These are phyloP conservation scores for Nakazawaea anatomiae DNA, from an alignment of 805 yeast species.

Conservation along the genomic window DNA sequence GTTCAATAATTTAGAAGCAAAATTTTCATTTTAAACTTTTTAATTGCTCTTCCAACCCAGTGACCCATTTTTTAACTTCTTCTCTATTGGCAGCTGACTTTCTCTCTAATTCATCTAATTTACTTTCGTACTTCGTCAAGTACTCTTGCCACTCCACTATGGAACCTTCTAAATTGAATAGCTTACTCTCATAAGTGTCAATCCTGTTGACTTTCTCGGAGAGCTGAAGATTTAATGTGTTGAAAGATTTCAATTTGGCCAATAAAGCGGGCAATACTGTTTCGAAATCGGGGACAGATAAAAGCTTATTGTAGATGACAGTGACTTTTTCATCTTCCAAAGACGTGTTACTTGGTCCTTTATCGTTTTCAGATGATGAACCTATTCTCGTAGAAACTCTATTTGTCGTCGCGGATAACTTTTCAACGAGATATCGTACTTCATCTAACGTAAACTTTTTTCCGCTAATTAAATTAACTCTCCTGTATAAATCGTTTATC, in stretches of 20 bases:
- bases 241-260: slow-evolving; percentile 16
- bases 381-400: slow-evolving; percentile 3
- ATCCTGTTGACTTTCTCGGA: slow-evolving; percentile 10
- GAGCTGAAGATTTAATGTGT: slow-evolving; percentile 11
- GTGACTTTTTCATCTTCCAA: slow-evolving; percentile 15
- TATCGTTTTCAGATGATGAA: slow-evolving; percentile 6
- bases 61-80: slow-evolving; percentile 6
- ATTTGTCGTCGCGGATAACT: slow-evolving; percentile 10
- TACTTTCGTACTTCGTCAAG: slow-evolving; percentile 15
- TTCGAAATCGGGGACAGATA: slow-evolving; percentile 16
- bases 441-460: slow-evolving; percentile 13
- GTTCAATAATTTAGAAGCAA: neutral
- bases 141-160: slow-evolving; percentile 18
- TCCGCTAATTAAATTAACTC: slow-evolving; percentile 15
- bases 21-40: neutral
- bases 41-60: neutral
- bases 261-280: slow-evolving; percentile 13
- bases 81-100: slow-evolving; percentile 11
- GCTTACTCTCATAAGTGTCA: slow-evolving; percentile 13
- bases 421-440: slow-evolving; percentile 13
- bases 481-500: slow-evolving; percentile 21
- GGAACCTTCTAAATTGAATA: slow-evolving; percentile 14
- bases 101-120: slow-evolving; percentile 8
- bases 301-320: slow-evolving; percentile 15
- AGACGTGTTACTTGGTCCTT: neutral